Base-by-base conservation (phyloP, 78 protist species). In the Monosiga brevicollis region DNA sequence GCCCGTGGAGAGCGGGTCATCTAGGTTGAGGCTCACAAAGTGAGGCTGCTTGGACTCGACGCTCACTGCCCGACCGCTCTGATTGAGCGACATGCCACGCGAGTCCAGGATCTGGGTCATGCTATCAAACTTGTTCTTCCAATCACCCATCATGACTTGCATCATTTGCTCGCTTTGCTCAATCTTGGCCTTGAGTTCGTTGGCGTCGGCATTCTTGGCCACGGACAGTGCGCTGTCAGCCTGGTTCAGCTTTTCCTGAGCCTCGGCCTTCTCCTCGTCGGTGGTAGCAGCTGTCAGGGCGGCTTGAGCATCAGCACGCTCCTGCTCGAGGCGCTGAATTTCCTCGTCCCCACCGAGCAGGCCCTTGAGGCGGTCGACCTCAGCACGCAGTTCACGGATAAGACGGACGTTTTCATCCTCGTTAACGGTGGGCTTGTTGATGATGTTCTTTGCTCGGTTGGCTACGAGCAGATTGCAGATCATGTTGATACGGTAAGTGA, bases 1-100 rank as follows among this genome's bases (percentile, higher is more conserved):
- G 42, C 88, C 95, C 32, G 86, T 73, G 89, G 85, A 83, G 73
- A 83, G 78, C 38, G 92, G 91, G 78, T 92, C 95, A 39, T 92
- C 95, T 6, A 49, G 62, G 84, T 92, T 92, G 70, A 92, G 72
- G 86, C 89, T 92, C 71, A 92, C 78, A 29, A 92, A 81, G 71
- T 88, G 89, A 76, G 91, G 95, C 86, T 77, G 79, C 10, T 62
- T 23, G 25, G 6, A 73, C 25, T 81, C 92, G 73, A 82, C 79
- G 29, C 29, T 49, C 43, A 76, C 42, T 2, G 84, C 80, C 32
- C 84, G 88, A 70, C 93, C 93, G 83, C 74, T 82, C 76, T 91
- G 90, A 32, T 77, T 76, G n/a, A 86, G 39, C 23, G 76, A 87
- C 0, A 81, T 72, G 29, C 2, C 79, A 37, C 76, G 74, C 32